These are phyloP conservation scores for Chamaecrista fasciculata DNA, from an alignment of 306 rosid genomes.

Conservation along the genomic window DNA sequence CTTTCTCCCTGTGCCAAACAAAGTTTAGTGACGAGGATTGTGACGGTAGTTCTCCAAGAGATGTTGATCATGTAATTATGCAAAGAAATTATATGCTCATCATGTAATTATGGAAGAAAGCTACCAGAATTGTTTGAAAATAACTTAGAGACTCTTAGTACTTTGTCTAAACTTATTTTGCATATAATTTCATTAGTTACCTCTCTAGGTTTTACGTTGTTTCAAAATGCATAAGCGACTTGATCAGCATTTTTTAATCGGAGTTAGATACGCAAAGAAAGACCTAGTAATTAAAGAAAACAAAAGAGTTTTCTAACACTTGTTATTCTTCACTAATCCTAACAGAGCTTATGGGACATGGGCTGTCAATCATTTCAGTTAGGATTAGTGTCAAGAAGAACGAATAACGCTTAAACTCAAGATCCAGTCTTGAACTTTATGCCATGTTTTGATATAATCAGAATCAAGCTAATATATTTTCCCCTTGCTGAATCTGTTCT, in stretches of 20 bases:
- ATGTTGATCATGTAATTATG: too few relatives aligned
- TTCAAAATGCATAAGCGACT: not conserved
- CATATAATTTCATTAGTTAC: not conserved
- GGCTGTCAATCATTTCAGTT: not conserved
- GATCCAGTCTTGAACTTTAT: not conserved
- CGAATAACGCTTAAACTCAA: not conserved
- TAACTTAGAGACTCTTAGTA: not conserved
- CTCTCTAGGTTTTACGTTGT: not conserved
- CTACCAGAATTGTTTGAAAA: too few relatives aligned
- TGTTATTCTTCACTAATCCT: not conserved
- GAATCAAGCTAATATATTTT: not conserved
- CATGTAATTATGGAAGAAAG: too few relatives aligned
- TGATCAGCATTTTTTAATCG: not conserved
- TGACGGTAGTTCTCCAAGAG: too few relatives aligned
- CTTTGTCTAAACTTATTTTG: not conserved
- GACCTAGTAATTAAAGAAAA: not conserved
- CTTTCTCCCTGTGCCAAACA: too few relatives aligned
- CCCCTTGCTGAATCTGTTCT: not conserved
- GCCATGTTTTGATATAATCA: not conserved
- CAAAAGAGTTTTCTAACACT: not conserved
- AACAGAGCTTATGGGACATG: not conserved
- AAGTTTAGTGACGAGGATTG: too few relatives aligned
- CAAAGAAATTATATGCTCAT: too few relatives aligned
- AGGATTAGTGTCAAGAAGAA: conserved; percentile 4
- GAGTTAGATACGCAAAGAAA: not conserved